Evolutionary conservation across 257 asterid genomes (phyloP), one percentile per base, ranked within the genome.

Genomic region (Osmanthus fragrans): DNA sequence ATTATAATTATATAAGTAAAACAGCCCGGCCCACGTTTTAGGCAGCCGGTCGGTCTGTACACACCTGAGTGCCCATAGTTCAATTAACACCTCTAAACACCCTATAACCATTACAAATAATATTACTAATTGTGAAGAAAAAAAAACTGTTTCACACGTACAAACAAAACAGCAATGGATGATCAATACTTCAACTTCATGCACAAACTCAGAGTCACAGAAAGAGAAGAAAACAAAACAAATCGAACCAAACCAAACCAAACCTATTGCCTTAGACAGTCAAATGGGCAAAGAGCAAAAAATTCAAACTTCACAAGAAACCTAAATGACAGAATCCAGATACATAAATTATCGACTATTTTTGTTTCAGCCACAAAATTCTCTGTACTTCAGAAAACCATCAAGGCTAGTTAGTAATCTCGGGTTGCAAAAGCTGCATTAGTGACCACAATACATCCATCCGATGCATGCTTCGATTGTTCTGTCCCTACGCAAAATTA

Each of bases 381-480:
- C 65, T n/a, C 65, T 7, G 3, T 56, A 2, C 65, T 56, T 21
- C 8, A 7, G 69, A 63, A 11, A 27, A 10, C 19, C 18, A 8
- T 63, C 19, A 63, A 45, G 45, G 69, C 60, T 78, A 82, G 76
- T 42, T 75, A 45, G 81, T 74, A 40, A 79, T 78, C 78, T 88
- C 81, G 18, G 97, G 91, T 71, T 92, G 98, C 85, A 92, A 80
- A 73, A 92, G 85, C 89, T 96, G 98, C 97, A 96, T 88, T 58
- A 95, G 83, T 30, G 97, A 90, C 99, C 98, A 96, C 65, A 96
- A 71, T 33, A 96, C 85, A 84, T 96, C 99, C 99, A 96, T 90
- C 71, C 99, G 90, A 76, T 93, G 99, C 91, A 93, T 75, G 88
- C 88, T 89, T 85, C 91, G 80, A 72, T 87, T 91, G 81, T 87